Evolutionary conservation across 2,329 filamentous ascomycete species (phyloP), one percentile per base, ranked within the genome.

Genomic region (Dactylellina parvicollis): DNA sequence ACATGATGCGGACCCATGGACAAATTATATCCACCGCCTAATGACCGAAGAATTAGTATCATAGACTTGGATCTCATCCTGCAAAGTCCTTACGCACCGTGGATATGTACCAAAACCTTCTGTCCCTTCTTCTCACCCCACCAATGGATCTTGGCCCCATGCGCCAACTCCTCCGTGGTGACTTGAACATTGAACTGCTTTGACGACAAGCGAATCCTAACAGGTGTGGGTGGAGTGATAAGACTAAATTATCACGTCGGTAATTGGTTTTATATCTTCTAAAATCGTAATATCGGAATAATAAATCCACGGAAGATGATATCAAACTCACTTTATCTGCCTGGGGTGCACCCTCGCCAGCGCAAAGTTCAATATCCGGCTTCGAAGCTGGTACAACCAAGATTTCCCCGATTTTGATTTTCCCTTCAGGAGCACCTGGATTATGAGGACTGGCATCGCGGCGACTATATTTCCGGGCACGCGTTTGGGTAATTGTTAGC

Each of bases 21-120:
- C 20, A 74, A 40, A 30, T 67, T 67, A 61, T 66, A 74, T 24
- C 69, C 69, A 34, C 69, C 69, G 9, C 66, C 66, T 71, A 32
- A 10, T 24, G 12, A 18, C 4, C 7, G 4, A 46, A 28, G 42
- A 10, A 69, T 30, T n/a, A n/a, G 28, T 46, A 52, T 14, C 10
- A n/a, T n/a, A n/a, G n/a, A n/a, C n/a, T n/a, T n/a, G n/a, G n/a
- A n/a, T n/a, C n/a, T n/a, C n/a, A n/a, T n/a, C n/a, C n/a, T n/a
- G n/a, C n/a, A n/a, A n/a, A n/a, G n/a, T n/a, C n/a, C n/a, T 18
- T 38, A 16, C 55, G 26, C 32, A 67, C 69, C 69, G 22, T 74
- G 69, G 46, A 66, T 66, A 24, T 74, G 47, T 3, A 56, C 26
- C 0, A 67, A 16, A 24, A 74, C 69, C 10, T 67, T 74, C 54